These are phyloP conservation scores for Fusarium chlamydosporum DNA, from an alignment of 2,329 filamentous ascomycete species.

Conservation along the genomic window DNA sequence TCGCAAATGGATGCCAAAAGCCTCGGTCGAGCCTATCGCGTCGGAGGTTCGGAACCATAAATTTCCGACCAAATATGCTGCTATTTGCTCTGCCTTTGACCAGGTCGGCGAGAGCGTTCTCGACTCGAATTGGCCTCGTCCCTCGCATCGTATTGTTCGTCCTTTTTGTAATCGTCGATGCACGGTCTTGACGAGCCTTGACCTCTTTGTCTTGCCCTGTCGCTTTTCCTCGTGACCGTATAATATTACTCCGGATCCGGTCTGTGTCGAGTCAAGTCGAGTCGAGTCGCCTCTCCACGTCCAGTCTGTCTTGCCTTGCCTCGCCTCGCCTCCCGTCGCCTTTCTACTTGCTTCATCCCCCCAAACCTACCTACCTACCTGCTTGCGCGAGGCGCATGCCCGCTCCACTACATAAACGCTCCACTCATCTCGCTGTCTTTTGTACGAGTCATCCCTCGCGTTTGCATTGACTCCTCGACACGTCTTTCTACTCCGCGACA, in stretches of 20 bases:
- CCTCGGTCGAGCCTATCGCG: slow-evolving; percentile 37
- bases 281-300: slow-evolving; percentile 28
- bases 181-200: slow-evolving; percentile 39
- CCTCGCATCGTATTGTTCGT: slow-evolving; percentile 32
- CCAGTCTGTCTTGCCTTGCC: background rate
- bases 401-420: slow-evolving; percentile 49
- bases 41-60: slow-evolving; percentile 41
- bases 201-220: slow-evolving; percentile 29
- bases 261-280: slow-evolving; percentile 9
- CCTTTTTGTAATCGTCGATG: slow-evolving; percentile 41
- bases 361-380: slow-evolving; percentile 23
- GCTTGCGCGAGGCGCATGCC: slow-evolving; percentile 46
- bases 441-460: slow-evolving; percentile 45
- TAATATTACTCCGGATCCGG: slow-evolving; percentile 31
- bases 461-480: slow-evolving; percentile 38
- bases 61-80: slow-evolving; percentile 44
- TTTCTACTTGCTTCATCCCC: slow-evolving; percentile 37
- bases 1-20: background rate
- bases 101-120: slow-evolving; percentile 41
- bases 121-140: slow-evolving; percentile 46
- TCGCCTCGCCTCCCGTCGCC: slow-evolving; percentile 19
- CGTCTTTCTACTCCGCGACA: slow-evolving; percentile 32
- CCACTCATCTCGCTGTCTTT: slow-evolving; percentile 48
- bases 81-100: slow-evolving; percentile 34
- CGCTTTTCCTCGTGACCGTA: slow-evolving; percentile 34